Evolutionary conservation across 139 green algal genomes (phyloP), one percentile per base, ranked within the genome.

Genomic region (Chlamydomonas sp.): DNA sequence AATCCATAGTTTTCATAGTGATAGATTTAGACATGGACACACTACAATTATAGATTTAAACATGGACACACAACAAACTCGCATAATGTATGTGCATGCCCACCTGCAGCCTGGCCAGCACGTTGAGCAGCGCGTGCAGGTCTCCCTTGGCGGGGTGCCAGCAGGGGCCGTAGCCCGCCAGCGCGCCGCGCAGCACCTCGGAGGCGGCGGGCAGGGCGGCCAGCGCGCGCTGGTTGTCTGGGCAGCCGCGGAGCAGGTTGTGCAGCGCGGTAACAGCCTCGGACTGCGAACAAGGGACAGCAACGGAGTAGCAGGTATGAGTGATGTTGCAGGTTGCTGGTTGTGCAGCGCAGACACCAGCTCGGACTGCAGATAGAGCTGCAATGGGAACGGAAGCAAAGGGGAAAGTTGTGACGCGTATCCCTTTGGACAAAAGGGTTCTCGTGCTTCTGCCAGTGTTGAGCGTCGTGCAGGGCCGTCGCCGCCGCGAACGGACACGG

Each of bases 171-270:
- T 62, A 88, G 64, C 84, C 84, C 12, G 17, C 63, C 75, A 88
- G 75, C 57, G 84, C 84, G 6, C 4, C 75, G 15, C 84, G 84
- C 15, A 88, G 84, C 63, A 79, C 72, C 84, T 88, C 84, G 7
- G 17, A 63, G 5, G 84, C 84, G 0, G 17, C 9, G 5, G 84
- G 84, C 75, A 88, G 84, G 17, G 84, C 64, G 63, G 84, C 84
- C 84, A 88, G 84, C 10, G 57, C 71, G 64, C 75, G 84, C 84
- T 88, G 84, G 84, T 88, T 88, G 57, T 88, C 84, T 63, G 84
- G 63, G 75, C 75, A 88, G 84, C 84, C 84, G 63, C 84, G 84
- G 57, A 88, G 84, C n/a, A n/a, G 6, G 57, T 73, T 83, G 84
- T 88, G 84, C 63, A 88, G 84, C 57, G 84, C 84, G 4, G 16